These are phyloP conservation scores for Aspergillus mulundensis DNA, from an alignment of 495 filamentous ascomycete genomes.

Conservation along the genomic window DNA sequence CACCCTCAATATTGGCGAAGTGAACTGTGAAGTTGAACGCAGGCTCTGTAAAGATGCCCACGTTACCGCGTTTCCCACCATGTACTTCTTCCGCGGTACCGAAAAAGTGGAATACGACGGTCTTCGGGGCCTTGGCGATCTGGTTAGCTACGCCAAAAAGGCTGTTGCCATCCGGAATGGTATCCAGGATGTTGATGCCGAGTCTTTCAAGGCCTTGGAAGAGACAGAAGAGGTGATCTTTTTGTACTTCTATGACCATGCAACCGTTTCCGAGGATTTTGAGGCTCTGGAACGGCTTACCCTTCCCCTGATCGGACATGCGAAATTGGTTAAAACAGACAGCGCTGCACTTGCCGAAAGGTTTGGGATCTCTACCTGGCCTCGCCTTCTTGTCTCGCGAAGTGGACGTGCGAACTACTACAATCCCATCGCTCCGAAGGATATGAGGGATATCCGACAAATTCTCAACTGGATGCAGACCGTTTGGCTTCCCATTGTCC, in stretches of 20 bases:
- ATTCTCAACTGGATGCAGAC: conserved; percentile 90
- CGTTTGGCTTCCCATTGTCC: conserved; percentile 96
- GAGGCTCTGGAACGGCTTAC: conserved; percentile 79
- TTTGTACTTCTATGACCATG: conserved; percentile 94
- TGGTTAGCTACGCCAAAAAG: conserved; percentile 80
- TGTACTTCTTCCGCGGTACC: conserved; percentile 88
- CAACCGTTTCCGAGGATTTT: conserved; percentile 90
- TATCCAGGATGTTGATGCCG: conserved; percentile 72
- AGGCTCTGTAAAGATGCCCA: conserved; percentile 85
- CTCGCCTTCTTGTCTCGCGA: conserved; percentile 80
- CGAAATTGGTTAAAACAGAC: conserved; percentile 84
- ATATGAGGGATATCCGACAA: conserved; percentile 81
- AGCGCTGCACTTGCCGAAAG: conserved; percentile 65
- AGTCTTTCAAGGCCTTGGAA: conserved; percentile 77
- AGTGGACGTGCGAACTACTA: conserved; percentile 89
- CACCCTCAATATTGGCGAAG: conserved; percentile 86
- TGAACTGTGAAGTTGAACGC: conserved; percentile 84
- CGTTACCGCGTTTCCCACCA: conserved; percentile 76
- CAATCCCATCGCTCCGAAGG: conserved; percentile 71
- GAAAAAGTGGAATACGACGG: conserved; percentile 92
- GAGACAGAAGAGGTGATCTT: conserved; percentile 94
- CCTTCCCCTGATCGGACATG: conserved; percentile 83
- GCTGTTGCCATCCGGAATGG: conserved; percentile 73
- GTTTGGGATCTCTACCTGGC: conserved; percentile 96
- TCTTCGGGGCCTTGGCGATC: conserved; percentile 85